Evolutionary conservation across 345 rosid species (phyloP), one percentile per base, ranked within the genome.

Genomic region (Boechera stricta): DNA sequence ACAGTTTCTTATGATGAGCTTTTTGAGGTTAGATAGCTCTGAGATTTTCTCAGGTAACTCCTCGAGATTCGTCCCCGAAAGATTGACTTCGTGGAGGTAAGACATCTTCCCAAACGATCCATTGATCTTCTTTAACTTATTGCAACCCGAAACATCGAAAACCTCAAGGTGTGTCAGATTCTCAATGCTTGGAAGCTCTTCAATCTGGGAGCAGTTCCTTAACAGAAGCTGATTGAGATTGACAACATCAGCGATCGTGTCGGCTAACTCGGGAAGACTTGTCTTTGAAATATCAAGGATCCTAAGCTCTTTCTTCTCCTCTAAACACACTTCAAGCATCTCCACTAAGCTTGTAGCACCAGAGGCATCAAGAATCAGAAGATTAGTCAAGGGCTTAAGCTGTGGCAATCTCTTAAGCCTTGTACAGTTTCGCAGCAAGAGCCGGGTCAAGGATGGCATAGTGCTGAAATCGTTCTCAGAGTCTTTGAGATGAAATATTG

Each of bases 281-380:
- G 89, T 82, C 32, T 36, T 24, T 1, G 92, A 86, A 2, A 88
- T 77, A 51, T 86, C 77, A 42, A 87, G 90, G 70, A 78, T 31
- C 67, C 82, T 80, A 45, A 85, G 84, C 58, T 60, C 49, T 0
- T 79, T 13, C 60, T 80, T 75, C 1, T 53, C 41, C 9, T 64
- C 78, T 53, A 83, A 81, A 53, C 78, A 78, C 64, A 70, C 85
- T 67, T 70, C 81, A 18, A 49, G 45, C 58, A 85, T 79, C 42
- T 81, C 80, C 29, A 71, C 75, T 44, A 84, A 44, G 6, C 15
- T 45, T 35, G n/a, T 60, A 48, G 84, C 56, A 35, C 82, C 86
- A 8, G 80, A 71, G 71, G 80, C 72, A 80, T 80, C 84, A 49
- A 83, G 81, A 71, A 77, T 15, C 80, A 68, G 69, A 52, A 85